phyloP scores from a whole-genome alignment of 495 filamentous ascomycete genomes.

The Alectoria sarmentosa region DNA sequence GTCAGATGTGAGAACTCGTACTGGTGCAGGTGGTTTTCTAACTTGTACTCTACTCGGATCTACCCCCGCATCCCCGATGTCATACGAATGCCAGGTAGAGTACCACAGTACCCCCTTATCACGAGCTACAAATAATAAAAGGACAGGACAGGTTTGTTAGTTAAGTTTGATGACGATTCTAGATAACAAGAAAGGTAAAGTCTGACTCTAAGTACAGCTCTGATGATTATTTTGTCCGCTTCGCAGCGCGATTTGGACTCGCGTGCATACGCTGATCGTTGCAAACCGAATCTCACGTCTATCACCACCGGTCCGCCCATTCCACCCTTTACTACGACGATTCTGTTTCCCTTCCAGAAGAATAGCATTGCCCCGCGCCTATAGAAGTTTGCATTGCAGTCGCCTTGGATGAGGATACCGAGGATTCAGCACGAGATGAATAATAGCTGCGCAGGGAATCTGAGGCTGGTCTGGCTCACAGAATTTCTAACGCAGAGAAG shows the following conservation, averaged over 20 bases:
- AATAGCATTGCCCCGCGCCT: not conserved
- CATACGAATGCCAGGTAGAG: not conserved
- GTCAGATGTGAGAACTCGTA: not conserved
- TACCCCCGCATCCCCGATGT: slow-evolving; percentile 7
- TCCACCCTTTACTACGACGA: not conserved
- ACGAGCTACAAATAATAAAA: slow-evolving; percentile 2
- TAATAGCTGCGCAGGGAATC: not conserved
- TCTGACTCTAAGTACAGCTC: not conserved
- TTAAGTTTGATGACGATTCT: not conserved
- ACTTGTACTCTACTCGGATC: slow-evolving; percentile 2
- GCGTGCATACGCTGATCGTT: not conserved
- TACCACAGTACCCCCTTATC: slow-evolving; percentile 9
- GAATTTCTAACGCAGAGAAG: not conserved
- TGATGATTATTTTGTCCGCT: not conserved
- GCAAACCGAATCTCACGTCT: not conserved
- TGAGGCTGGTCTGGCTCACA: not conserved
- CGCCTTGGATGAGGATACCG: too few relatives aligned
- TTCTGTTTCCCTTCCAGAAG: not conserved
- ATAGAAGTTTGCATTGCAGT: too few relatives aligned
- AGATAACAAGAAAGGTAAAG: slow-evolving; percentile 7
- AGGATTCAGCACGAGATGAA: not conserved
- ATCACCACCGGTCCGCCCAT: not conserved
- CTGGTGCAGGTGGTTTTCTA: not conserved
- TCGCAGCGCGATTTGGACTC: not conserved
- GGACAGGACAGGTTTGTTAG: not conserved